Conservation (phyloP, 2,329 filamentous ascomycete genomes). For the Aspergillus sp. region DNA sequence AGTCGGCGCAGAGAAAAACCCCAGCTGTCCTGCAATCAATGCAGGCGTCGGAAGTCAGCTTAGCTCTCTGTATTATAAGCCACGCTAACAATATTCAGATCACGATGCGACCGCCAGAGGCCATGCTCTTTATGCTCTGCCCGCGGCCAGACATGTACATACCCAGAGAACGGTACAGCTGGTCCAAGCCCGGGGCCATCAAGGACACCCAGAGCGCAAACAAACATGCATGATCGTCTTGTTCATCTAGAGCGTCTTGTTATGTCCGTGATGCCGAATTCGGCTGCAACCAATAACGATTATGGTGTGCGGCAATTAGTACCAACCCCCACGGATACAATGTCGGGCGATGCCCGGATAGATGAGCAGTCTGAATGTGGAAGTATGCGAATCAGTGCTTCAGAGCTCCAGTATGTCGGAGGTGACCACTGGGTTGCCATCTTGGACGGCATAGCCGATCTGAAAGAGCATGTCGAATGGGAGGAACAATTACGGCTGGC, state of each 20-base stretch:
- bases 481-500: slow-evolving; percentile 19
- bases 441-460: slow-evolving; percentile 24
- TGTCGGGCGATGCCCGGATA: background rate
- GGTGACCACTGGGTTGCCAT: slow-evolving; percentile 31
- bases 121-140: slow-evolving; percentile 59
- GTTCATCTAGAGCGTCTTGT: slow-evolving; percentile 58
- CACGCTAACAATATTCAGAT: background rate
- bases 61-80: too few relatives aligned
- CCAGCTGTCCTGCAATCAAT: slow-evolving; percentile 37
- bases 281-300: background rate
- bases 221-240: slow-evolving; percentile 52
- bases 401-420: slow-evolving; percentile 23
- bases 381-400: slow-evolving; percentile 19
- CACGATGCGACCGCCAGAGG: slow-evolving; percentile 58
- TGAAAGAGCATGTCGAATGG: slow-evolving; percentile 25
- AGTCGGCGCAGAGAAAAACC: slow-evolving; percentile 35
- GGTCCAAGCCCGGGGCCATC: background rate
- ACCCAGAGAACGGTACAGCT: slow-evolving; percentile 37
- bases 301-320: background rate
- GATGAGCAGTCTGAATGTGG: slow-evolving; percentile 20
- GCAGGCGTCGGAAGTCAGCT: slow-evolving; percentile 34
- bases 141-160: slow-evolving; percentile 53
- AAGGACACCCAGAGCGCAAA: slow-evolving; percentile 41
- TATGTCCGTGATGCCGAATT: slow-evolving; percentile 47
- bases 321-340: background rate